Conservation (phyloP, 148 eudicot species). For the Heliosperma pusillum region DNA sequence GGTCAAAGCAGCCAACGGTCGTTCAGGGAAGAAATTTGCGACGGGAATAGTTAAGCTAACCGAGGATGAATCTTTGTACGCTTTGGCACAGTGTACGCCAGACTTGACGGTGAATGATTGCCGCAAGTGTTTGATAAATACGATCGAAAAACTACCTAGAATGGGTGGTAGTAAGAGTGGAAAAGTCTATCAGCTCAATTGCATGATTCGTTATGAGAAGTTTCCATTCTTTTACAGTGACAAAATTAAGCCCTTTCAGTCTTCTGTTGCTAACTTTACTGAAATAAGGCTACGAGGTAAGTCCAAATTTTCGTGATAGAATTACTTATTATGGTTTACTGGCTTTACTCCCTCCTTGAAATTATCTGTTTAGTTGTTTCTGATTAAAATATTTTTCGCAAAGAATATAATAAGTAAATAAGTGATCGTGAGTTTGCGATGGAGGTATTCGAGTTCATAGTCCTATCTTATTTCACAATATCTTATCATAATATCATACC, state of each 20-base stretch:
- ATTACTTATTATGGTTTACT: no score
- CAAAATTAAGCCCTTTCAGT: background rate
- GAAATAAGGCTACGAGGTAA: background rate
- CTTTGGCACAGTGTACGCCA: slow-evolving; percentile 29
- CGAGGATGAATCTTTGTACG: slow-evolving; percentile 6
- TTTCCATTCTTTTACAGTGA: slow-evolving; percentile 12
- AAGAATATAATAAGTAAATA: no score
- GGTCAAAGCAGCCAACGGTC: slow-evolving; percentile 15
- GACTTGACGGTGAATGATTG: slow-evolving; percentile 22
- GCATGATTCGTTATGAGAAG: slow-evolving; percentile 3
- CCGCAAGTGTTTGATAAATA: background rate
- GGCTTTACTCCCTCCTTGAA: no score
- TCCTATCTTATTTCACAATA: no score
- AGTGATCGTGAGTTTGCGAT: no score
- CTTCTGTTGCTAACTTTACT: background rate
- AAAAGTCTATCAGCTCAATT: background rate
- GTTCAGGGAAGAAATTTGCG: slow-evolving; percentile 25
- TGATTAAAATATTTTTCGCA: no score
- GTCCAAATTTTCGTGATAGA: background rate
- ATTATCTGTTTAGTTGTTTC: no score
- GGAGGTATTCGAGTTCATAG: no score
- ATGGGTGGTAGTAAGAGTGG: slow-evolving; percentile 9
- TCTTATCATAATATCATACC: background rate
- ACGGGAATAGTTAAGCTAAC: slow-evolving; percentile 16
- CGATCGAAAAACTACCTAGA: background rate